These are phyloP conservation scores for Ogataea allantospora DNA, from an alignment of 805 yeast species.

Conservation along the genomic window DNA sequence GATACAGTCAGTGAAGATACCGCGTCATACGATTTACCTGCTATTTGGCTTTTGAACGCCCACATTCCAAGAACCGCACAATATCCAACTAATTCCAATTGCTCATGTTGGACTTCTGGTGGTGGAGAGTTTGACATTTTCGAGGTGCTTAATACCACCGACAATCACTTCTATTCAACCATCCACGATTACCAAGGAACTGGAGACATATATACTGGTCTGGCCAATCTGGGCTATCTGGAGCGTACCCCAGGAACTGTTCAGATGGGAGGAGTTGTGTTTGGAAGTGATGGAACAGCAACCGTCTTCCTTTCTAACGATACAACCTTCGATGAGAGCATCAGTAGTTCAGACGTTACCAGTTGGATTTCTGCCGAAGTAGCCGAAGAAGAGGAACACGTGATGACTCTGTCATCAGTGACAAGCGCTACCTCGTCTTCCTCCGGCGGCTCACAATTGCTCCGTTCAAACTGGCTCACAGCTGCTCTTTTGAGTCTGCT, in stretches of 20 bases:
- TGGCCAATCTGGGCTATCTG: slow-evolving; percentile 55
- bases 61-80: slow-evolving; percentile 74
- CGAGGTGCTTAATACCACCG: slow-evolving; percentile 67
- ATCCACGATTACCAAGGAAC: slow-evolving; percentile 77
- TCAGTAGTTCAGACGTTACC: slow-evolving; percentile 44
- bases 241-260: slow-evolving; percentile 48
- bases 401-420: slow-evolving; percentile 22
- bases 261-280: slow-evolving; percentile 72
- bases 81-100: slow-evolving; percentile 56
- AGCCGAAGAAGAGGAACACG: slow-evolving; percentile 14
- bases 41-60: slow-evolving; percentile 71
- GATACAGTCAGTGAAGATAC: slow-evolving; percentile 34
- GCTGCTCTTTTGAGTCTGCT: neutral
- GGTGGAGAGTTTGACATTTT: slow-evolving; percentile 80
- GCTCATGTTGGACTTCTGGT: slow-evolving; percentile 77
- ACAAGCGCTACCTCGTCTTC: slow-evolving; percentile 10
- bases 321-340: slow-evolving; percentile 46
- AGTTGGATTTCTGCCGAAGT: slow-evolving; percentile 41
- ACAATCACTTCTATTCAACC: slow-evolving; percentile 58
- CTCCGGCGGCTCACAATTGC: slow-evolving; percentile 8
- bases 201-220: slow-evolving; percentile 58
- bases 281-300: slow-evolving; percentile 59
- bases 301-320: slow-evolving; percentile 58
- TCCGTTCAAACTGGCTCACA: neutral
- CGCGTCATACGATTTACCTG: slow-evolving; percentile 60